Conservation (phyloP, 2,329 filamentous ascomycete species). For the Mollisiaceae sp. region DNA sequence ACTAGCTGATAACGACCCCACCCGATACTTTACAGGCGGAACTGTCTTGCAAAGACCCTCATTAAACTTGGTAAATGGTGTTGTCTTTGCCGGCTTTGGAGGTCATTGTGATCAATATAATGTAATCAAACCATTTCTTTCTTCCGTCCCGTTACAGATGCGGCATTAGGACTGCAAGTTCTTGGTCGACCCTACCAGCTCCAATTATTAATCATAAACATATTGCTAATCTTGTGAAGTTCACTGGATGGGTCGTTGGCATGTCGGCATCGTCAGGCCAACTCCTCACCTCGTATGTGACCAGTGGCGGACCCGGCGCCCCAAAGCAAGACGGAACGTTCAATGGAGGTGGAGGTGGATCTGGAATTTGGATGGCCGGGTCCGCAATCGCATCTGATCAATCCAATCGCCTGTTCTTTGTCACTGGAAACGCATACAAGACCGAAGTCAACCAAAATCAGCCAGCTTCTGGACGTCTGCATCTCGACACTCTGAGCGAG, state of each 20-base stretch:
- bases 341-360: conserved; percentile 24
- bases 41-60: conserved; percentile 18
- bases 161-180: no score
- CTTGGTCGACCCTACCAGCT: no score
- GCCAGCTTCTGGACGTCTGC: conserved; percentile 22
- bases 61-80: conserved; percentile 21
- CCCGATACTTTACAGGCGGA: conserved; percentile 23
- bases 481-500: conserved; percentile 24
- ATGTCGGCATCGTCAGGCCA: conserved; percentile 23
- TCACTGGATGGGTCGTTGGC: conserved; percentile 26
- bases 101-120: conserved; percentile 24
- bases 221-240: background rate
- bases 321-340: conserved; percentile 22
- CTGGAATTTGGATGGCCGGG: conserved; percentile 26
- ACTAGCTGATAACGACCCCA: conserved; percentile 23
- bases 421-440: conserved; percentile 26
- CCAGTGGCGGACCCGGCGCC: conserved; percentile 19
- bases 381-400: conserved; percentile 21
- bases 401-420: conserved; percentile 24
- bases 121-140: no score
- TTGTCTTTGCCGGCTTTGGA: conserved; percentile 22
- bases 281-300: conserved; percentile 23
- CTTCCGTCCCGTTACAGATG: no score
- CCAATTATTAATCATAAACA: no score
- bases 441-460: conserved; percentile 18